Percentiles rank a stretch among this genome's conserved stretches.
These are phyloP conservation scores for Letharia columbiana DNA, from an alignment of 495 filamentous ascomycete species.

Conservation along the genomic window DNA sequence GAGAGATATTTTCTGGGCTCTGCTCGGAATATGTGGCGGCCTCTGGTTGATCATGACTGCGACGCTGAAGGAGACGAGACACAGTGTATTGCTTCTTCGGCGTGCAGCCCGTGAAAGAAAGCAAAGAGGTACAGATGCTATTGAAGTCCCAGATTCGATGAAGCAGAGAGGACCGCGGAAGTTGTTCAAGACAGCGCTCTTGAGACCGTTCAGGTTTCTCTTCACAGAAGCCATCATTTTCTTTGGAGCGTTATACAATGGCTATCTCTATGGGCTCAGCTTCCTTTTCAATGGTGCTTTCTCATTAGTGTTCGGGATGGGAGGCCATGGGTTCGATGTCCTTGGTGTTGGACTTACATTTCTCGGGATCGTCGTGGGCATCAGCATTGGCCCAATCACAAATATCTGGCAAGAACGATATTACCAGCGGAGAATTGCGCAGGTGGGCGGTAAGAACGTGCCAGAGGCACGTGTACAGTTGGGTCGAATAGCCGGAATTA, in stretches of 20 bases:
- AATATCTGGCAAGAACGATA: constrained; percentile 38
- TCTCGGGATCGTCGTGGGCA: constrained; percentile 37
- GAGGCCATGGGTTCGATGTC: constrained; percentile 37
- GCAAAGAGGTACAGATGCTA: constrained; percentile 14
- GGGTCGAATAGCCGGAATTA: constrained; percentile 26
- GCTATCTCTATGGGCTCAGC: constrained; percentile 34
- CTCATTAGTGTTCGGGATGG: constrained; percentile 37
- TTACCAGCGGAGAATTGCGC: constrained; percentile 26
- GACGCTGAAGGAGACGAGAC: constrained; percentile 39
- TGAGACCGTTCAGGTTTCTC: constrained; percentile 32
- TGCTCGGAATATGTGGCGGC: constrained; percentile 40
- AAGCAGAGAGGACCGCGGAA: constrained; percentile 20
- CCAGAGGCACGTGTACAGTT: constrained; percentile 34
- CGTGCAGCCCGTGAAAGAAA: constrained; percentile 23
- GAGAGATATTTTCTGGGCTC: constrained; percentile 40
- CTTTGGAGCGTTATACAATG: constrained; percentile 32
- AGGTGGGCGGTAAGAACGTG: constrained; percentile 25
- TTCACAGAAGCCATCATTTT: constrained; percentile 35
- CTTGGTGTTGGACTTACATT: constrained; percentile 35
- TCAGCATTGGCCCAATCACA: constrained; percentile 34
- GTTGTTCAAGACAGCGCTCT: constrained; percentile 29
- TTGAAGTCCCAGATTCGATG: constrained; percentile 23
- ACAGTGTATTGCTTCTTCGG: constrained; percentile 28
- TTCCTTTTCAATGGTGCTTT: constrained; percentile 38
- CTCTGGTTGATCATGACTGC: constrained; percentile 35